Percentiles rank a stretch among this genome's conserved stretches.
These are phyloP conservation scores for Leptosphaerulina australis DNA, from an alignment of 2,329 filamentous ascomycete species.

Conservation along the genomic window DNA sequence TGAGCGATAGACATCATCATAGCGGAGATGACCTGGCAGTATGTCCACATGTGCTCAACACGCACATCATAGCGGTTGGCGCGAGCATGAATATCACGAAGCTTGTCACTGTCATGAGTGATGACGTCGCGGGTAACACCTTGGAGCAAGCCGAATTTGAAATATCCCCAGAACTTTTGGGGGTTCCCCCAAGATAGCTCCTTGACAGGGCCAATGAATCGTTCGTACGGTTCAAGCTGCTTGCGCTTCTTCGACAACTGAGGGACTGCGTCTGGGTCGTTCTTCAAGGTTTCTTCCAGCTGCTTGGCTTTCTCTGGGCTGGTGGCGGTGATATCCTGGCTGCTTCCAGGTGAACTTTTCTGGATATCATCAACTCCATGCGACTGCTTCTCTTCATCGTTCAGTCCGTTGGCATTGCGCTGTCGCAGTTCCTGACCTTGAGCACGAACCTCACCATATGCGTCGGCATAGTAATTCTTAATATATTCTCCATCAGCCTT, in stretches of 20 bases:
- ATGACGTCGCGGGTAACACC: slow-evolving; percentile 52
- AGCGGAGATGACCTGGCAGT: slow-evolving; percentile 56
- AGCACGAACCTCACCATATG: slow-evolving; percentile 33
- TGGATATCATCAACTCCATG: slow-evolving; percentile 14
- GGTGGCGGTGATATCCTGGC: slow-evolving; percentile 12
- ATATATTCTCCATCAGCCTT: slow-evolving; percentile 46
- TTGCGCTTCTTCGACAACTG: slow-evolving; percentile 23
- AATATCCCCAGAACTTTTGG: slow-evolving; percentile 46
- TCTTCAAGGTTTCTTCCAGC: slow-evolving; percentile 22
- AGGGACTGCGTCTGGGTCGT: slow-evolving; percentile 14
- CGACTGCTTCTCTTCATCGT: slow-evolving; percentile 15
- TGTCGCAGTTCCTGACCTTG: slow-evolving; percentile 22
- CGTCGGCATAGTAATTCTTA: slow-evolving; percentile 50
- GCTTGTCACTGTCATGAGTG: slow-evolving; percentile 48
- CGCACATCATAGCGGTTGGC: slow-evolving; percentile 54
- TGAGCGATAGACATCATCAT: slow-evolving; percentile 76
- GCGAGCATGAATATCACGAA: slow-evolving; percentile 50
- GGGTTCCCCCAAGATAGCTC: slow-evolving; percentile 41
- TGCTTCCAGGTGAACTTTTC: slow-evolving; percentile 10
- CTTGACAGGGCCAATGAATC: slow-evolving; percentile 45
- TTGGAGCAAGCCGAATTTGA: slow-evolving; percentile 54
- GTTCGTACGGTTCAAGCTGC: slow-evolving; percentile 41
- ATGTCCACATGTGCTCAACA: slow-evolving; percentile 58
- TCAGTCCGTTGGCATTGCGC: slow-evolving; percentile 9
- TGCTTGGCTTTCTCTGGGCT: slow-evolving; percentile 21